Evolutionary conservation across 805 yeast genomes (phyloP).

Genomic region (Lipomyces sp.): DNA sequence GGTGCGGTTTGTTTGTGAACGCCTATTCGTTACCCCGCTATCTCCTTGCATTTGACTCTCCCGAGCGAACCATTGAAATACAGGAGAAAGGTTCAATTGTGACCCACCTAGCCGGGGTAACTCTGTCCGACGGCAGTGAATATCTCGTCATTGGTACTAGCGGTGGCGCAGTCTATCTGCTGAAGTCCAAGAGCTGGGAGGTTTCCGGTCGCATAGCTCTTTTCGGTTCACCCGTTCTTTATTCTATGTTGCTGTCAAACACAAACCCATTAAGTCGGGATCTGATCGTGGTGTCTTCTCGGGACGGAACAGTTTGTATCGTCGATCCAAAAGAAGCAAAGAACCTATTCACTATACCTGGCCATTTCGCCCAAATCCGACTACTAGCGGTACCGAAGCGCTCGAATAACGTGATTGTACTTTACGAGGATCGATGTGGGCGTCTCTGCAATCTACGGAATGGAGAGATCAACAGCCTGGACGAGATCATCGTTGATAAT

Average conservation of each 20-base stretch:
- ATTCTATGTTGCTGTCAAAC: conserved; percentile 18
- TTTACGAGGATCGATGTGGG: conserved; percentile 31
- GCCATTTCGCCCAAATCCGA: conserved; percentile 28
- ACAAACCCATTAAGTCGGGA: conserved; percentile 17
- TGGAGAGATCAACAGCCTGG: conserved; percentile 34
- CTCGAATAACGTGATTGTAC: conserved; percentile 26
- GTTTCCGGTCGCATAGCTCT: conserved; percentile 29
- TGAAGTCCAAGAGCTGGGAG: conserved; percentile 19
- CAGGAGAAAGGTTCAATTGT: conserved; percentile 28
- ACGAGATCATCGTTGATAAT: conserved; percentile 21
- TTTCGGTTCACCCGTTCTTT: conserved; percentile 33
- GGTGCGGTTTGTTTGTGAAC: conserved; percentile 26
- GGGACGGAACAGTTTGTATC: conserved; percentile 34
- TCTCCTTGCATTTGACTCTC: conserved; percentile 31
- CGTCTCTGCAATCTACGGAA: conserved; percentile 26
- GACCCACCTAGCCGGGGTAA: conserved; percentile 17
- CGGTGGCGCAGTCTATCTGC: conserved; percentile 26
- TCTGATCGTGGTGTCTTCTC: conserved; percentile 27
- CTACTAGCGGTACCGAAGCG: conserved; percentile 29
- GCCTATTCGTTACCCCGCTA: conserved; percentile 30
- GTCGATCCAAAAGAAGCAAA: conserved; percentile 17
- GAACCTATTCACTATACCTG: conserved; percentile 35
- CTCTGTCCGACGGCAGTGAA: conserved; percentile 14
- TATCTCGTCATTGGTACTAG: conserved; percentile 28
- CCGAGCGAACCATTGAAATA: conserved; percentile 25